Conservation (phyloP, 495 filamentous ascomycete genomes). For the Aspergillus haitiensis region DNA sequence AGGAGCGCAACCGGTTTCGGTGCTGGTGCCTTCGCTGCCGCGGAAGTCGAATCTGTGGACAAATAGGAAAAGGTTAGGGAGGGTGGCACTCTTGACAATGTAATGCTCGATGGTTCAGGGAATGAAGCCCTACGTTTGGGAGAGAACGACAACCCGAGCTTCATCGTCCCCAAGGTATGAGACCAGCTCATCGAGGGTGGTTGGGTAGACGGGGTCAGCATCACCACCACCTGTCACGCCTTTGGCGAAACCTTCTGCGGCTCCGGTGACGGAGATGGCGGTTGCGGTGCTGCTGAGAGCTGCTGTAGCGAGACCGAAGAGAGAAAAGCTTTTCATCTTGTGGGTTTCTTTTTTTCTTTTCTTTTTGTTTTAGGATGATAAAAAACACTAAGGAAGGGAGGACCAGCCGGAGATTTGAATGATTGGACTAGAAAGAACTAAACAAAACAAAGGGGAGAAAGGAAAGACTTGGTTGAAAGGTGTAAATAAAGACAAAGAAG, state of each 20-base stretch:
- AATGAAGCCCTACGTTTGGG: slow-evolving; percentile 28
- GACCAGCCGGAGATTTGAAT: slow-evolving; percentile 11
- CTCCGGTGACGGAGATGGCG: slow-evolving; percentile 35
- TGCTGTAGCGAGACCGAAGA: slow-evolving; percentile 18
- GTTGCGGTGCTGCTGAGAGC: slow-evolving; percentile 23
- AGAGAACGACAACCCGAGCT: slow-evolving; percentile 42
- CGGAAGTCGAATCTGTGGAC: slow-evolving; percentile 41
- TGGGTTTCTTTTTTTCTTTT: too few species aligned
- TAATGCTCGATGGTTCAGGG: neutral
- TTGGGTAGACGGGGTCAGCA: slow-evolving; percentile 42
- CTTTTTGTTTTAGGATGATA: neutral
- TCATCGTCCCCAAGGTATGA: slow-evolving; percentile 42
- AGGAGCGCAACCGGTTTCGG: slow-evolving; percentile 46
- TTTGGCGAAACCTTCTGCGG: slow-evolving; percentile 45
- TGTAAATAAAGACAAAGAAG: neutral
- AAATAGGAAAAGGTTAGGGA: neutral
- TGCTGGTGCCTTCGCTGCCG: slow-evolving; percentile 43
- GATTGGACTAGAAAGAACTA: slow-evolving; percentile 5
- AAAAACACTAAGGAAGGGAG: slow-evolving; percentile 16
- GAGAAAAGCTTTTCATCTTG: slow-evolving; percentile 22
- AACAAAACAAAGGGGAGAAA: slow-evolving; percentile 9
- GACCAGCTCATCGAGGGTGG: slow-evolving; percentile 42
- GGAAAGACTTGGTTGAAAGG: slow-evolving; percentile 15
- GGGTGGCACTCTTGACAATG: too few species aligned
- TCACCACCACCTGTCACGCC: slow-evolving; percentile 43